A percentile compares a stretch with the other conserved stretches of the same genome.
These are phyloP conservation scores for Phycomyces nitens DNA, from an alignment of 192 early-diverging fungal genomes.

Conservation along the genomic window DNA sequence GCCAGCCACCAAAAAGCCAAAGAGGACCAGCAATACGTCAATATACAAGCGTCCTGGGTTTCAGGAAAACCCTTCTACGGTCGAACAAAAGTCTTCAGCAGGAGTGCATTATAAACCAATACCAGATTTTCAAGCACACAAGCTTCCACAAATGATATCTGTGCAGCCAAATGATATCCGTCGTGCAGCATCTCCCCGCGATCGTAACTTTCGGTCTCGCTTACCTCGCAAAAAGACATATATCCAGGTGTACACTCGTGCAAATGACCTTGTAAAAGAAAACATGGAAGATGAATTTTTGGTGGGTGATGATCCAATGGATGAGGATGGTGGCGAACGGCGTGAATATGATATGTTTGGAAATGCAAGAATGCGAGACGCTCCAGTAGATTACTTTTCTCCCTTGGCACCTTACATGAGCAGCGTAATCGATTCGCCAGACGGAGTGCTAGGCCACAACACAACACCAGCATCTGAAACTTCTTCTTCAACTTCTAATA, in stretches of 20 bases:
- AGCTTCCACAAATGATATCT: too few relatives aligned
- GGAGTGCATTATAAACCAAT: background rate
- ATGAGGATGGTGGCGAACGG: constrained; percentile 43
- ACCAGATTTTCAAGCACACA: background rate
- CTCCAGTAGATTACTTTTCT: constrained; percentile 23
- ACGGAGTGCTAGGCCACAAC: background rate
- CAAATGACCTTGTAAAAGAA: constrained; percentile 52
- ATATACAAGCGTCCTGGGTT: background rate
- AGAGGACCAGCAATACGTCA: background rate
- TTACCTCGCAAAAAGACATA: constrained; percentile 35
- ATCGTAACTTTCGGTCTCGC: constrained; percentile 16
- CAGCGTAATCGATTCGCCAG: constrained; percentile 4
- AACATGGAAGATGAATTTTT: constrained; percentile 56
- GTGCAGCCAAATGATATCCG: background rate
- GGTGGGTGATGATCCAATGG: constrained; percentile 27
- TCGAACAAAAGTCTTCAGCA: background rate
- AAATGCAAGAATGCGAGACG: background rate
- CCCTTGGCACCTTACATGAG: constrained; percentile 13
- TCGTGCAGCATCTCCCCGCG: background rate
- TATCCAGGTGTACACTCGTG: constrained; percentile 52
- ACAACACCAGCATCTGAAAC: background rate
- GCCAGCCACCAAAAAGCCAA: background rate
- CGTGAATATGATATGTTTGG: background rate
- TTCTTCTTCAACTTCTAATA: background rate
- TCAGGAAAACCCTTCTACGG: background rate